phyloP scores from a whole-genome alignment of 441 rosid genomes.

The Mallotus repandus region DNA sequence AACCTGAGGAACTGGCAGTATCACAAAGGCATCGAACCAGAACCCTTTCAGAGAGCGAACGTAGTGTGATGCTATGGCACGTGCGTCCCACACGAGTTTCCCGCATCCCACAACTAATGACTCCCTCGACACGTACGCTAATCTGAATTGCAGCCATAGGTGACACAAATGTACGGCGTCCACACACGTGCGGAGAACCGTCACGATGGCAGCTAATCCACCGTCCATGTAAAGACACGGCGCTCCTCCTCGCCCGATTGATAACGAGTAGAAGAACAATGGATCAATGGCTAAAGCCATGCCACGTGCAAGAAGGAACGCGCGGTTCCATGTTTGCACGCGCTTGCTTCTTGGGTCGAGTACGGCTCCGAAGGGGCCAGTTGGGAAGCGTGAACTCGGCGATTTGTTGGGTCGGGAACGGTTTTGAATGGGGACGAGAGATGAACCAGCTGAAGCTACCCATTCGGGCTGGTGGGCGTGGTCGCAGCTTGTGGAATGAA shows the following conservation, averaged over 20 bases:
- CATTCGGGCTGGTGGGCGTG: slow-evolving; percentile 56
- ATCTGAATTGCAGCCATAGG: slow-evolving; percentile 59
- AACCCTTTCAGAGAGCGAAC: slow-evolving; percentile 52
- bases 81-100: slow-evolving; percentile 71
- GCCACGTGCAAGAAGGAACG: slow-evolving; percentile 55
- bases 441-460: slow-evolving; percentile 73
- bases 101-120: slow-evolving; percentile 69
- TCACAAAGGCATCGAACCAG: slow-evolving; percentile 66
- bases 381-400: neutral
- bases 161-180: slow-evolving; percentile 57
- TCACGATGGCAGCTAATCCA: slow-evolving; percentile 43
- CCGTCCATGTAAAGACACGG: slow-evolving; percentile 68
- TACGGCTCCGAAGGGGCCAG: slow-evolving; percentile 36
- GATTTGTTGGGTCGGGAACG: slow-evolving; percentile 22
- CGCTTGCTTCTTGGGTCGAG: slow-evolving; percentile 61
- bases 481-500: slow-evolving; percentile 79
- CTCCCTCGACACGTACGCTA: slow-evolving; percentile 69
- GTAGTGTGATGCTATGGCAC: slow-evolving; percentile 55
- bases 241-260: slow-evolving; percentile 45
- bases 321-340: slow-evolving; percentile 61
- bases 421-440: slow-evolving; percentile 55
- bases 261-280: slow-evolving; percentile 55
- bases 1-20: slow-evolving; percentile 75
- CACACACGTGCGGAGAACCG: slow-evolving; percentile 55
- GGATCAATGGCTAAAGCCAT: slow-evolving; percentile 66